Evolutionary conservation across 2,329 filamentous ascomycete species (phyloP), one percentile per base, ranked within the genome.

Genomic region (Colletotrichum simmondsii): DNA sequence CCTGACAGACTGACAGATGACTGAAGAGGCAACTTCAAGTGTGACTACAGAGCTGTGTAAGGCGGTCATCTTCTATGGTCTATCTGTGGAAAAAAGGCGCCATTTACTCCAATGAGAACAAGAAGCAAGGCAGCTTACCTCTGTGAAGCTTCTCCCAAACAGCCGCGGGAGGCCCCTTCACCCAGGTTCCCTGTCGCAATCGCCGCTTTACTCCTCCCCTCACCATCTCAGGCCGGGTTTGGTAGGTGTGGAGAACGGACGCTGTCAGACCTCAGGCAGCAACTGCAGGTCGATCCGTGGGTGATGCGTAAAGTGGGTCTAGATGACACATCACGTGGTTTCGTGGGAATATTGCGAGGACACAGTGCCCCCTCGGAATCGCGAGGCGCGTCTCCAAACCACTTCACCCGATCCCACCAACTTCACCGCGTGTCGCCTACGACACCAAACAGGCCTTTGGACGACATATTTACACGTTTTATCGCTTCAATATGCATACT

Each of bases 381-480:
- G 79, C 80, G 78, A 80, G 78, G 80, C 84, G 84, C 84, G 84
- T 85, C 82, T 83, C 79, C 81, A 82, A 76, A 77, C 79, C 78
- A 83, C 82, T 76, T 83, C 81, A 80, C 79, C 76, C 77, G 79
- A 81, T 80, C 77, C 81, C 83, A 82, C 73, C 73, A 74, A 74
- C 72, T 72, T 69, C 68, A 68, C 52, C 65, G 22, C 46, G 71
- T 72, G 65, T 72, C 68, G 72, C 32, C 64, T 19, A 73, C 57
- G 42, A 73, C 71, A 81, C 80, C 82, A 79, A 84, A 70, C 67
- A 79, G 74, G 67, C 61, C 19, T 22, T 10, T 54, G 22, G 22
- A 75, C 76, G 1, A 2, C 37, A 8, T 2, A 54, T 75, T 76
- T 77, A 72, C 22, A 8, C 71, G 16, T 42, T 28, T 77, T 60